Percentiles rank a stretch among this genome's conserved stretches.
Conservation (phyloP, 1,284 basidiomycete species). For the Acaromyces ingoldii region DNA sequence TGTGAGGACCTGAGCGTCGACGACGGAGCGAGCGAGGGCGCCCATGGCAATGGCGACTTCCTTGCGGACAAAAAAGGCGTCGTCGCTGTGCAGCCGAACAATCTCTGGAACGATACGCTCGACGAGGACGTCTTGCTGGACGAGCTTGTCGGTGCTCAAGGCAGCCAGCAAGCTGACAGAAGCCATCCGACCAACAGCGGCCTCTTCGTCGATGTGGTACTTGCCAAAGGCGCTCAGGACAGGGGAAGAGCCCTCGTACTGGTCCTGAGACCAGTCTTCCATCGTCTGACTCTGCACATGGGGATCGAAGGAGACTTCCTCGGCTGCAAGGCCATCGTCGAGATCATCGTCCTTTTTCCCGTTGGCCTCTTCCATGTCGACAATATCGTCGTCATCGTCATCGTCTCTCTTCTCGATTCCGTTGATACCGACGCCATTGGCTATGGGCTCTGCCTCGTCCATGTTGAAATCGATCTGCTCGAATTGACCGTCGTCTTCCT, state of each 20-base stretch:
- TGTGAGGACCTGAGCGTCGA: constrained; percentile 55
- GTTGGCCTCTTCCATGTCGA: constrained; percentile 5
- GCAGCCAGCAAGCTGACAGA: constrained; percentile 91
- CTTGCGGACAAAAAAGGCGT: constrained; percentile 75
- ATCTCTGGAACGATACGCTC: constrained; percentile 75
- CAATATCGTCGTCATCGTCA: constrained; percentile 10
- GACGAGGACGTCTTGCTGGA: constrained; percentile 59
- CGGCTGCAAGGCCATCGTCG: neutral
- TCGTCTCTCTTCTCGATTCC: neutral
- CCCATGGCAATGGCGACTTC: constrained; percentile 87
- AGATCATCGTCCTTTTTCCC: neutral
- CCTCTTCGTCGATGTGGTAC: constrained; percentile 58
- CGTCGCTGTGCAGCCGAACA: constrained; percentile 69
- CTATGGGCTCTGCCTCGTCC: too few species aligned
- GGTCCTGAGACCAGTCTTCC: too few species aligned
- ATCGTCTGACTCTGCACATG: too few species aligned
- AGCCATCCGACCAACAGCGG: constrained; percentile 77
- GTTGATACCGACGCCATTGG: too few species aligned
- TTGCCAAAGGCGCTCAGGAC: neutral
- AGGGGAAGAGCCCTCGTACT: neutral
- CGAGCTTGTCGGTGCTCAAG: constrained; percentile 58
- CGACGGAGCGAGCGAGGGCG: constrained; percentile 76
- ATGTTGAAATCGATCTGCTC: too few species aligned
- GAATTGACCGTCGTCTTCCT: too few species aligned
- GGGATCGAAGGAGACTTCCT: constrained; percentile 17